Evolutionary conservation across 129 eudicot species (phyloP).

Genomic region (Centaurea solstitialis): DNA sequence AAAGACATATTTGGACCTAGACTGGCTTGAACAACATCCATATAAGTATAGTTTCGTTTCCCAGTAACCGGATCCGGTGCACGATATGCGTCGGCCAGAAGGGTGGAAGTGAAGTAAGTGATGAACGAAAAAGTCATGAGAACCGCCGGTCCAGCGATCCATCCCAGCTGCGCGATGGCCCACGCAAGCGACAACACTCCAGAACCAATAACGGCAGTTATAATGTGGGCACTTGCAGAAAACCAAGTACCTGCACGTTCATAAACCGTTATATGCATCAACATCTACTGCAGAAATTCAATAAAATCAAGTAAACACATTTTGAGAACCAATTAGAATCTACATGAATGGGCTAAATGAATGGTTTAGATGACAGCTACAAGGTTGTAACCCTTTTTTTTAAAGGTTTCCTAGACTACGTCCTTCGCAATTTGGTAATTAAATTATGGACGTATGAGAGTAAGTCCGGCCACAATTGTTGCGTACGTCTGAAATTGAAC

Average conservation of each 20-base stretch:
- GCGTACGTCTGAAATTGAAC: too few relatives aligned
- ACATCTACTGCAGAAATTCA: too few relatives aligned
- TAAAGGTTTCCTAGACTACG: too few relatives aligned
- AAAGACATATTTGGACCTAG: conserved; percentile 44
- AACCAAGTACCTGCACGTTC: conserved; percentile 39
- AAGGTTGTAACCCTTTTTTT: too few relatives aligned
- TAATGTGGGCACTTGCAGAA: conserved; percentile 87
- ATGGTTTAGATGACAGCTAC: too few relatives aligned
- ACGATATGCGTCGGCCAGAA: conserved; percentile 73
- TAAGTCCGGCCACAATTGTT: too few relatives aligned
- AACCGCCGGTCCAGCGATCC: conserved; percentile 77
- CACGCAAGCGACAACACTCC: conserved; percentile 88
- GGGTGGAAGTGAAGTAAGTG: conserved; percentile 75
- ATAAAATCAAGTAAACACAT: too few relatives aligned
- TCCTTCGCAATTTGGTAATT: too few relatives aligned
- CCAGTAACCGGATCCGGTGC: conserved; percentile 73
- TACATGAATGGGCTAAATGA: too few relatives aligned
- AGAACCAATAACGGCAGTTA: conserved; percentile 96
- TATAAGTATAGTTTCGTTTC: conserved; percentile 78
- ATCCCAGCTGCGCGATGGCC: conserved; percentile 91
- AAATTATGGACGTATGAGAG: too few relatives aligned
- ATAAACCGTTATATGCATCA: too few relatives aligned
- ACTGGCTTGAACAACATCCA: conserved; percentile 74
- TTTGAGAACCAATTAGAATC: too few relatives aligned
- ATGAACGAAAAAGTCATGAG: conserved; percentile 66